Percentiles rank a stretch among this genome's conserved stretches.
Conservation (phyloP, 106 monocot species). For the Dendrobium huoshanense region DNA sequence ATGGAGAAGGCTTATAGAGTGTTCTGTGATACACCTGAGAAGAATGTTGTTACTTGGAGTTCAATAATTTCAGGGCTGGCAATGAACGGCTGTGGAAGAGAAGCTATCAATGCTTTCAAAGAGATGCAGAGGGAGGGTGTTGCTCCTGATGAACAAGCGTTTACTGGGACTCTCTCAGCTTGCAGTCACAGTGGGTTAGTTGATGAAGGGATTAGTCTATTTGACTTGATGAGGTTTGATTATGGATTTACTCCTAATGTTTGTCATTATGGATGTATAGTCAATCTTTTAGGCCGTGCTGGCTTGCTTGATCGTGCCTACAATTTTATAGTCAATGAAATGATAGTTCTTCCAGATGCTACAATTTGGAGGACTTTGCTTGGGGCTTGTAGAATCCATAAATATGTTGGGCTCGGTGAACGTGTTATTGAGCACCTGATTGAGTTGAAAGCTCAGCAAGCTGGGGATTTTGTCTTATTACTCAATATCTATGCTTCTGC, state of each 20-base stretch:
- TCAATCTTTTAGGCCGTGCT: constrained; percentile 45
- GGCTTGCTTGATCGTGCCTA: constrained; percentile 42
- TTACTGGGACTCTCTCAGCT: constrained; percentile 55
- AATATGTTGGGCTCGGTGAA: constrained; percentile 39
- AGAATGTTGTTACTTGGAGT: too few species aligned
- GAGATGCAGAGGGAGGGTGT: too few species aligned
- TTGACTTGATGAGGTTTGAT: constrained; percentile 39
- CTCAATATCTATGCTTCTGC: constrained; percentile 61
- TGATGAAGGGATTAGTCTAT: constrained; percentile 38
- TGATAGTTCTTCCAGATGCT: constrained; percentile 35
- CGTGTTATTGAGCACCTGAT: constrained; percentile 43
- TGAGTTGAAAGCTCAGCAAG: constrained; percentile 66
- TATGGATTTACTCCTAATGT: constrained; percentile 38
- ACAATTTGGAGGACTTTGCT: constrained; percentile 52
- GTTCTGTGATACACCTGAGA: too few species aligned
- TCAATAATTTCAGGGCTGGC: too few species aligned
- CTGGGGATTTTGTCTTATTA: constrained; percentile 69
- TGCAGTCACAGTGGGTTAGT: constrained; percentile 51
- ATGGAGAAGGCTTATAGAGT: too few species aligned
- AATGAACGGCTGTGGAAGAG: too few species aligned
- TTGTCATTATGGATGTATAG: constrained; percentile 48
- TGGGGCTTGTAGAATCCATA: constrained; percentile 46
- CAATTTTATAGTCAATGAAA: constrained; percentile 28
- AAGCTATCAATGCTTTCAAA: too few species aligned
- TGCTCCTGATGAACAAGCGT: constrained; percentile 65